Conservation (phyloP, 148 eudicot species). For the Rhododendron griersonianum region DNA sequence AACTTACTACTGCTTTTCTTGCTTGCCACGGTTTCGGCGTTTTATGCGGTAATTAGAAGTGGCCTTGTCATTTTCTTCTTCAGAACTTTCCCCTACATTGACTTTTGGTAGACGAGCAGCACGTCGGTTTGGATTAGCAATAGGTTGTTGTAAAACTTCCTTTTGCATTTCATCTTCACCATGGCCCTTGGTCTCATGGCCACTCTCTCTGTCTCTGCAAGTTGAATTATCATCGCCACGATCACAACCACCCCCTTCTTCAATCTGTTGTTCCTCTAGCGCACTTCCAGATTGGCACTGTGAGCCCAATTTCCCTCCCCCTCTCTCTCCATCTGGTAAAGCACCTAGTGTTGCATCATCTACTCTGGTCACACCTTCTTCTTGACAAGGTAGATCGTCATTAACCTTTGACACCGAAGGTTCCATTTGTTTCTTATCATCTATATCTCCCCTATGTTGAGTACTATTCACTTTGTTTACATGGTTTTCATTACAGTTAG, state of each 20-base stretch:
- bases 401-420: slow-evolving; percentile 16
- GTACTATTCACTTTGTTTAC: not conserved
- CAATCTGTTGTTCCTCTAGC: slow-evolving; percentile 10
- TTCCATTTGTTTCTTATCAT: slow-evolving; percentile 15
- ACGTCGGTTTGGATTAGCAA: slow-evolving; percentile 13
- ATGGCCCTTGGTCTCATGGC: not conserved
- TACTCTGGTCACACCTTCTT: not conserved
- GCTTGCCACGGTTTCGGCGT: slow-evolving; percentile 18
- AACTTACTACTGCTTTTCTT: slow-evolving; percentile 24
- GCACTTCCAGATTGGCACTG: slow-evolving; percentile 16
- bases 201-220: not conserved
- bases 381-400: slow-evolving; percentile 6
- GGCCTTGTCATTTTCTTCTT: slow-evolving; percentile 25
- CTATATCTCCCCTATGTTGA: slow-evolving; percentile 3
- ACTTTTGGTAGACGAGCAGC: slow-evolving; percentile 14
- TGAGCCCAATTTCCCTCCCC: slow-evolving; percentile 12
- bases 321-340: slow-evolving; percentile 10
- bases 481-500: slow-evolving; percentile 13
- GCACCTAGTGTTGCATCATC: not conserved
- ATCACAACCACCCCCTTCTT: slow-evolving; percentile 14
- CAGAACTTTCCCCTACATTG: slow-evolving; percentile 26
- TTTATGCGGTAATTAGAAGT: slow-evolving; percentile 15
- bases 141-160: slow-evolving; percentile 10
- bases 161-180: slow-evolving; percentile 10
- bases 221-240: slow-evolving; percentile 15